Base-by-base conservation (phyloP, 148 eudicot species). In the Cornus florida region DNA sequence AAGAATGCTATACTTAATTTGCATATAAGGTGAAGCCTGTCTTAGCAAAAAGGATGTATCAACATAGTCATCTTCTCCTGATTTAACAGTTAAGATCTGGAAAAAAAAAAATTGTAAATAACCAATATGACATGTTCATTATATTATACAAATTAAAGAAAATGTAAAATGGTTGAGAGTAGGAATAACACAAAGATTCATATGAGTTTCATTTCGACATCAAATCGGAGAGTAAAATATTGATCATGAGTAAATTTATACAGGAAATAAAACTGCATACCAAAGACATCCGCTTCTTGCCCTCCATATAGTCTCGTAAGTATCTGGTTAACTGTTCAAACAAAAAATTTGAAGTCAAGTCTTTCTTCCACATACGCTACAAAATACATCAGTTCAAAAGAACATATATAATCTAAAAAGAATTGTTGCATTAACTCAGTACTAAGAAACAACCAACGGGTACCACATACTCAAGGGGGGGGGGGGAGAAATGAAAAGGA, bases 221-320 rank as follows among this genome's bases (percentile, higher is more conserved):
- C 3, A 53, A 53, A 12, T 16, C 4, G 59, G 19, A 53, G 10
- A 48, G 53, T 48, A 48, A 48, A 35, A 8, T 48, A 11, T 7
- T 48, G 53, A 48, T 11, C 59, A 53, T 53, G 59, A 53, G 19
- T 14, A 53, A 53, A 53, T 2, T 53, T 11, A 48, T 32, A 17
- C 10, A 31, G 33, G 57, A 74, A 76, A 13, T 53, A 56, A 80
- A 70, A 78, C 50, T n/a, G 69, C 92, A 75, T 86, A 96, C 99
- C 98, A 96, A 65, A 76, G 93, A 82, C 99, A 96, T 96, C 50
- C 97, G 90, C 82, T 90, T 93, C 84, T 89, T 94, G 53, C 98
- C 99, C 87, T 93, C 97, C 83, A 96, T 74, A 81, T 92, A 93
- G 77, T 92, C 99, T 75, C 94, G 91, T 74, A 96, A 80, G 82